These are phyloP conservation scores for Aspergillus tubingensis DNA, from an alignment of 2,329 filamentous ascomycete species.

Conservation along the genomic window DNA sequence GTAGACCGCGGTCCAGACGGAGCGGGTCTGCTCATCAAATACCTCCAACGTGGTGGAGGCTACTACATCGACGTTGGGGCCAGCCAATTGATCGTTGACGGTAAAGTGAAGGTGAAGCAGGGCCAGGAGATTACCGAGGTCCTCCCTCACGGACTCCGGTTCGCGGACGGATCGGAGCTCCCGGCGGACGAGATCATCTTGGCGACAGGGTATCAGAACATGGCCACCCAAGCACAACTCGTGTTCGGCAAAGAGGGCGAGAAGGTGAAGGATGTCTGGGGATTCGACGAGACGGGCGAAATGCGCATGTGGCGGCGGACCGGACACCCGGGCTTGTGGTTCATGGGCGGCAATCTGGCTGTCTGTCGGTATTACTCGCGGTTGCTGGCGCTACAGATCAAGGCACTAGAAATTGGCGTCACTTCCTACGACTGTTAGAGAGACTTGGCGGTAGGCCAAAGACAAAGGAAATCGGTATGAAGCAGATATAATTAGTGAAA, in stretches of 20 bases:
- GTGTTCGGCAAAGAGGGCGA: constrained; percentile 66
- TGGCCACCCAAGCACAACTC: constrained; percentile 61
- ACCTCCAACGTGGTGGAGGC: constrained; percentile 66
- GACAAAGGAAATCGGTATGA: background rate
- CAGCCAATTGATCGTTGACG: constrained; percentile 62
- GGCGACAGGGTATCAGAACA: constrained; percentile 64
- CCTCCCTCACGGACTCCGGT: constrained; percentile 50
- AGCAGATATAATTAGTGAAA: too few relatives aligned
- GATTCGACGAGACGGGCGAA: constrained; percentile 58
- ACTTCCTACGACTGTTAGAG: constrained; percentile 5
- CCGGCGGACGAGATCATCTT: constrained; percentile 67
- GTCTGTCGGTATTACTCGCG: constrained; percentile 64
- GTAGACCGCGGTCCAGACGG: constrained; percentile 60
- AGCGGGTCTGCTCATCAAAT: constrained; percentile 62
- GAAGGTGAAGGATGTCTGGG: constrained; percentile 64
- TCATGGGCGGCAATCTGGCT: constrained; percentile 66
- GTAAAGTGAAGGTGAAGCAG: constrained; percentile 66
- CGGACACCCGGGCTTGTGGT: constrained; percentile 68
- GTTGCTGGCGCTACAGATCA: constrained; percentile 54
- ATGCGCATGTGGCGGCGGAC: constrained; percentile 62
- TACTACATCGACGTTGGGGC: constrained; percentile 72
- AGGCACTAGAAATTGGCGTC: constrained; percentile 41
- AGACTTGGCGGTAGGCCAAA: background rate
- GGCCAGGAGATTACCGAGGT: constrained; percentile 60
- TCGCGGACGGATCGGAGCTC: constrained; percentile 60